These are phyloP conservation scores for Begonia peltatifolia DNA, from an alignment of 306 rosid genomes.

Conservation along the genomic window DNA sequence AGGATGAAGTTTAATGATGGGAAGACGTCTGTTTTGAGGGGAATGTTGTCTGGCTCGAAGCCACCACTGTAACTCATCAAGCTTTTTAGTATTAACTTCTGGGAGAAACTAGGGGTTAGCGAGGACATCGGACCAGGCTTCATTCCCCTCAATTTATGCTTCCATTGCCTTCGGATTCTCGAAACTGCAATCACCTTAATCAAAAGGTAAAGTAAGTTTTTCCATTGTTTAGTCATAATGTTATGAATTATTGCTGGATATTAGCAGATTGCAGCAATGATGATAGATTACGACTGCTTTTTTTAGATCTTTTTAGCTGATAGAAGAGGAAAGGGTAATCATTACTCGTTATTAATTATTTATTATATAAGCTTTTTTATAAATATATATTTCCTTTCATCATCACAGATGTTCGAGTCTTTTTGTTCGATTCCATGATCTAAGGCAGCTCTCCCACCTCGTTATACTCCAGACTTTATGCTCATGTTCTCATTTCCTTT, in stretches of 20 bases:
- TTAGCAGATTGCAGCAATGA: conserved; percentile 47
- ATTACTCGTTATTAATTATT: conserved; percentile 19
- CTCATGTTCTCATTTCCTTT: not conserved
- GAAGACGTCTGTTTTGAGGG: conserved; percentile 31
- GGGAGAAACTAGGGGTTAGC: too few species aligned
- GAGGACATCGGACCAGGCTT: conserved; percentile 56
- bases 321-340: conserved; percentile 22
- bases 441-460: too few species aligned
- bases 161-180: conserved; percentile 7
- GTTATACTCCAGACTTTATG: not conserved
- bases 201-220: too few species aligned
- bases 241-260: conserved; percentile 6
- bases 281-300: conserved; percentile 28
- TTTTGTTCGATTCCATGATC: not conserved
- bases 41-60: conserved; percentile 68
- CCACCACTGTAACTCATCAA: conserved; percentile 5
- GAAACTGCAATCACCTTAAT: too few species aligned
- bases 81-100: too few species aligned
- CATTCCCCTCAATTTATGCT: conserved; percentile 54
- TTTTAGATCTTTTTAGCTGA: conserved; percentile 14
- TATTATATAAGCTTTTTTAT: conserved; percentile 6
- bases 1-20: too few species aligned
- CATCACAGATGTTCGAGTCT: not conserved
- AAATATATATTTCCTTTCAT: not conserved
- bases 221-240: too few species aligned